Evolutionary conservation across 169 alveolate genomes (phyloP), one percentile per base, ranked within the genome.

Genomic region (Plasmodium gallinaceum): DNA sequence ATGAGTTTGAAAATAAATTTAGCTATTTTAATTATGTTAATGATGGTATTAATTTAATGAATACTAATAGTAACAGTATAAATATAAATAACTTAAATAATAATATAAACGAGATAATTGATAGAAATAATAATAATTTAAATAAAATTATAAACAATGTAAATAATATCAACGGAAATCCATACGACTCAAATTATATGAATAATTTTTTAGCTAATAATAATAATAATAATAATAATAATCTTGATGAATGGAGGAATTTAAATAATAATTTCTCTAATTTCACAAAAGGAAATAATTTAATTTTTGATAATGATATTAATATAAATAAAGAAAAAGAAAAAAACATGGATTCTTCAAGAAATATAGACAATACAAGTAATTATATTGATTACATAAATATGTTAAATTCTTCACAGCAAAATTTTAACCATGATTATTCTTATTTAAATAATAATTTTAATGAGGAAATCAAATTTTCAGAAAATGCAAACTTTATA

Each of bases 181-280:
- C 20, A 12, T 24, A 64, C 24, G 64, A 12, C 12, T 43, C 10
- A 57, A 46, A 58, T 48, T 14, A 26, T 43, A 32, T 22, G 20
- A 58, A 26, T 7, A 14, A 54, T 42, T 45, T 74, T 62, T 42
- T 32, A 39, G n/a, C 57, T 22, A 54, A 20, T 26, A 65, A 46
- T 54, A 22, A 45, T 73, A 48, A 57, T 16, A 57, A 12, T 14
- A 57, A 57, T 58, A 18, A 58, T 22, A 60, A 60, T 60, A 22
- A 60, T 60, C 7, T 16, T 60, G 2, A 5, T 58, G 70, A 14
- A 72, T 24, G 58, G 51, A 45, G 22, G 48, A n/a, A 14, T 22
- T 18, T 61, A 8, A 72, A 72, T 45, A 43, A 61, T 14, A 52
- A 60, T 52, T 52, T 37, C 42, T 26, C 0, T 43, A 26, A 54